phyloP scores from a whole-genome alignment of 1,284 basidiomycete species.

The Amylostereum areolatum region DNA sequence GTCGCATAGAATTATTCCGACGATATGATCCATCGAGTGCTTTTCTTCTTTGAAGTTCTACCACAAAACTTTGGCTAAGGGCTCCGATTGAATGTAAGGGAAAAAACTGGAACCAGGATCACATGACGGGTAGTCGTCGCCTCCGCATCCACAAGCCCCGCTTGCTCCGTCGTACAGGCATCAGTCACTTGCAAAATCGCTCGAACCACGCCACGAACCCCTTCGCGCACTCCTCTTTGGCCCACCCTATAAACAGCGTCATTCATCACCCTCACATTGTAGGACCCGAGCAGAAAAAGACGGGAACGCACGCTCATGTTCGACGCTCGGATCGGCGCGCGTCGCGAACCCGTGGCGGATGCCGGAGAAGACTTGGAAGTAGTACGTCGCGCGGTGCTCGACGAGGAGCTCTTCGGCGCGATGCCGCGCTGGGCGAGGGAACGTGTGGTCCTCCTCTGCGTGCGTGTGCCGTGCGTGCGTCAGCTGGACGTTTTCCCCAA shows the following conservation, averaged over 20 bases:
- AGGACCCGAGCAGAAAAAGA: neutral
- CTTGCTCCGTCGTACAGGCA: too few species aligned
- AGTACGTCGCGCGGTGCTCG: constrained; percentile 36
- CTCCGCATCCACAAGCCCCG: too few species aligned
- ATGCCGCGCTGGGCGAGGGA: constrained; percentile 34
- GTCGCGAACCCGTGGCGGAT: constrained; percentile 41
- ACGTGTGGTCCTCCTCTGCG: constrained; percentile 41
- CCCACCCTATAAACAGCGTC: constrained; percentile 38
- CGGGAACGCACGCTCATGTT: constrained; percentile 33
- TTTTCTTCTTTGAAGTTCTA: too few species aligned
- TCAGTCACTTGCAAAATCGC: constrained; percentile 25
- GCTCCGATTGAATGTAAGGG: too few species aligned
- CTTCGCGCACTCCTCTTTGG: constrained; percentile 50
- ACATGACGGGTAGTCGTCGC: too few species aligned
- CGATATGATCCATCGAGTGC: too few species aligned
- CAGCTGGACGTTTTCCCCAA: neutral
- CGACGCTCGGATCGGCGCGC: constrained; percentile 31
- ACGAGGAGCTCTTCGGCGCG: constrained; percentile 41
- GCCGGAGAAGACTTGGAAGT: constrained; percentile 44
- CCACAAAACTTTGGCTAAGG: too few species aligned
- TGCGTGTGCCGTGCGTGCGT: too few species aligned
- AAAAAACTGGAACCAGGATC: too few species aligned
- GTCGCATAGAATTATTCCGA: too few species aligned
- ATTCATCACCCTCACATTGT: neutral
- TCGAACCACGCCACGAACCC: constrained; percentile 41